Evolutionary conservation across 2,329 filamentous ascomycete genomes (phyloP).

Genomic region (Cercospora berteroae): DNA sequence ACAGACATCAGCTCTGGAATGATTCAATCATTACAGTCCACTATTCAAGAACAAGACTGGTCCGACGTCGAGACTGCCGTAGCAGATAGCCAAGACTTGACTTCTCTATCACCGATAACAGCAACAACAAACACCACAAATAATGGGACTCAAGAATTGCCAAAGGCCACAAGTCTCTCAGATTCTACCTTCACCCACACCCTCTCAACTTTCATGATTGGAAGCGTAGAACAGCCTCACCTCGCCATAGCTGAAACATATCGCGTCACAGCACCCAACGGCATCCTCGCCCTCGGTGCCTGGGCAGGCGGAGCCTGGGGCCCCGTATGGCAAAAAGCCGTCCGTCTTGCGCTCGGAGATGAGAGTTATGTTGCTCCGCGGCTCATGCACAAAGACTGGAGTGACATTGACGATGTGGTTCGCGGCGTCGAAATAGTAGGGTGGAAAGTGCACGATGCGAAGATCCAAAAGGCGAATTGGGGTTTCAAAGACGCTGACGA

Average conservation of each 20-base stretch:
- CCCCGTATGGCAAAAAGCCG: not conserved
- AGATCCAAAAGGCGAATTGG: not conserved
- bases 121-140: too few species aligned
- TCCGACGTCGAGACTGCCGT: not conserved
- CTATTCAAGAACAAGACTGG: not conserved
- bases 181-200: not conserved
- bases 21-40: not conserved
- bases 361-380: not conserved
- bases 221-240: not conserved
- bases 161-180: not conserved
- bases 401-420: not conserved
- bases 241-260: not conserved
- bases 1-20: not conserved
- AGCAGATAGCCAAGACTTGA: not conserved
- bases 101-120: too few species aligned
- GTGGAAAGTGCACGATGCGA: not conserved
- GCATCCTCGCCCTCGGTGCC: not conserved
- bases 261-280: not conserved
- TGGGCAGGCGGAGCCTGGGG: not conserved
- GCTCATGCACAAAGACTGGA: not conserved
- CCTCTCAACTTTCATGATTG: not conserved
- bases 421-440: not conserved
- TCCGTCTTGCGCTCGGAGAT: not conserved
- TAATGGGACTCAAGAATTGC: not conserved
- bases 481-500: not conserved